Evolutionary conservation across 1,284 basidiomycete genomes (phyloP).

Genomic region (Cryptococcus depauperatus): DNA sequence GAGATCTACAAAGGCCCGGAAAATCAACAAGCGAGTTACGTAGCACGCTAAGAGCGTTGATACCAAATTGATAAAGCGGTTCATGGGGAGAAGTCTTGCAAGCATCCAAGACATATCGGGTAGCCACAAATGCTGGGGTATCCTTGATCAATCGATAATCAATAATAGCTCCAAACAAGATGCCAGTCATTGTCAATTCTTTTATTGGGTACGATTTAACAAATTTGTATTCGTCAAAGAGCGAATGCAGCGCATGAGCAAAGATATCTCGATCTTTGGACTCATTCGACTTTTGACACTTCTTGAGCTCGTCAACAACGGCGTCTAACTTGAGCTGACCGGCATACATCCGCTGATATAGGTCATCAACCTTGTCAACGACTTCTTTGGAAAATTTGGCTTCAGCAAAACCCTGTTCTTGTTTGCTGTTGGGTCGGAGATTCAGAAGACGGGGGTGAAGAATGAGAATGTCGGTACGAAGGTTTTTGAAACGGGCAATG

Average conservation of each 20-base stretch:
- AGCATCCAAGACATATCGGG: constrained; percentile 93
- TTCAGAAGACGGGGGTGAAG: constrained; percentile 95
- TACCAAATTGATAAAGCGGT: constrained; percentile 91
- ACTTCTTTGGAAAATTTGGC: constrained; percentile 82
- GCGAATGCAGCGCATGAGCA: constrained; percentile 96
- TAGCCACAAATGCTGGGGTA: constrained; percentile 91
- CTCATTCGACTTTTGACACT: constrained; percentile 73
- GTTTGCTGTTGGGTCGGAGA: constrained; percentile 76
- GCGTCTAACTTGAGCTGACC: constrained; percentile 82
- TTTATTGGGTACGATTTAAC: constrained; percentile 94
- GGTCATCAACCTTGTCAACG: constrained; percentile 84
- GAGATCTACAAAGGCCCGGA: constrained; percentile 83
- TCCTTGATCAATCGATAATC: constrained; percentile 89
- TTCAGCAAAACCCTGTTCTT: constrained; percentile 85
- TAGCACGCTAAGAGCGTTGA: constrained; percentile 83
- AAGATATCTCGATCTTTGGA: constrained; percentile 89
- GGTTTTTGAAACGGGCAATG: constrained; percentile 80
- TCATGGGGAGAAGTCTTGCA: constrained; percentile 73
- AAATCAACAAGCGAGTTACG: constrained; percentile 84
- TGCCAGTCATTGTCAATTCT: constrained; percentile 91
- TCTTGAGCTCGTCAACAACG: constrained; percentile 78
- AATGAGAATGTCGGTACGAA: constrained; percentile 88
- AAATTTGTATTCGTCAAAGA: constrained; percentile 99
- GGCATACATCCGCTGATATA: constrained; percentile 98
- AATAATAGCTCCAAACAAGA: constrained; percentile 93